Percentiles rank a stretch among this genome's conserved stretches.
Conservation (phyloP, 805 yeast genomes). For the Metschnikowia rubicola region DNA sequence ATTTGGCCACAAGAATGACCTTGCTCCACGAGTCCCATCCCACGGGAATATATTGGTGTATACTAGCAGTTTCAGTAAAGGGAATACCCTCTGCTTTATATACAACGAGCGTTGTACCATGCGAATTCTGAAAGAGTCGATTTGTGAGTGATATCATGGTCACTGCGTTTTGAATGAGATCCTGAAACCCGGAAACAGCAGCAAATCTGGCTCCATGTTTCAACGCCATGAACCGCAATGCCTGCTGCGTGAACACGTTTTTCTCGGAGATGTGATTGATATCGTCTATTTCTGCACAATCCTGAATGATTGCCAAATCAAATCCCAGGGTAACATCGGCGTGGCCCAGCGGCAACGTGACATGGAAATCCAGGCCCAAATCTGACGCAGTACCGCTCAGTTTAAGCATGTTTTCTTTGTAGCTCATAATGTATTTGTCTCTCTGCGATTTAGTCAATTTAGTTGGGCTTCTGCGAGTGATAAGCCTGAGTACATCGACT, state of each 20-base stretch:
- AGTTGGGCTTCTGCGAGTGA: background rate
- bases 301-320: conserved; percentile 18
- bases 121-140: conserved; percentile 1
- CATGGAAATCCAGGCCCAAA: conserved; percentile 2
- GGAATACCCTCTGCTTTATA: conserved; percentile 7
- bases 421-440: conserved; percentile 2
- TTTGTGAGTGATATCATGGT: conserved; percentile 5
- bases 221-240: conserved; percentile 30
- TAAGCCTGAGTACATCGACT: conserved; percentile 7
- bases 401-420: conserved; percentile 6
- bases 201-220: conserved; percentile 29
- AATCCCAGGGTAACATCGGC: conserved; percentile 24
- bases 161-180: conserved; percentile 14
- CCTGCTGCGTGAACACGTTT: conserved; percentile 32
- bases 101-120: conserved; percentile 2
- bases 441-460: background rate
- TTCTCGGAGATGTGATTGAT: conserved; percentile 19
- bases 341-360: conserved; percentile 19
- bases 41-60: conserved; percentile 38
- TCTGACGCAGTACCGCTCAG: conserved; percentile 3
- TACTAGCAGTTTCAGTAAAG: background rate
- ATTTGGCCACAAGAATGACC: conserved; percentile 35
- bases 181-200: conserved; percentile 16
- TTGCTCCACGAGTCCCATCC: conserved; percentile 54
- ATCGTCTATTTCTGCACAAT: conserved; percentile 11